These are phyloP conservation scores for Allantophomopsis cytisporea DNA, from an alignment of 2,329 filamentous ascomycete species.

Conservation along the genomic window DNA sequence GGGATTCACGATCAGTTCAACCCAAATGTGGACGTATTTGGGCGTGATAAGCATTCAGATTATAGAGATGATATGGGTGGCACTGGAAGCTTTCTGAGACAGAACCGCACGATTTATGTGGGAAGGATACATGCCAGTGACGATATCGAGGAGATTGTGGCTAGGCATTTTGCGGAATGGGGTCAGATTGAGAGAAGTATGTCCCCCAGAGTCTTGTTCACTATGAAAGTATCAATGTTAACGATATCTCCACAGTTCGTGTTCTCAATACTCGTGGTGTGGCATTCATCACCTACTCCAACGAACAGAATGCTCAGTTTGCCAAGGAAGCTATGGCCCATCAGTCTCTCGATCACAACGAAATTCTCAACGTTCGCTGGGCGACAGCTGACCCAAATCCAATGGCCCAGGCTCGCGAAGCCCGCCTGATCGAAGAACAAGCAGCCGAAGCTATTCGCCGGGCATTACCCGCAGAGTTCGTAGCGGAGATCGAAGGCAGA, in stretches of 20 bases:
- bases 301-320: conserved; percentile 81
- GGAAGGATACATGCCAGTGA: conserved; percentile 91
- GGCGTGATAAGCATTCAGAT: conserved; percentile 81
- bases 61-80: conserved; percentile 98
- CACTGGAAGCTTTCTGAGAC: conserved; percentile 83
- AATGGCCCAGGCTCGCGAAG: conserved; percentile 85
- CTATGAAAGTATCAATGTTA: conserved; percentile 8
- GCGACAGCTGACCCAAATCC: conserved; percentile 95
- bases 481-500: conserved; percentile 86
- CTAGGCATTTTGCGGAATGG: conserved; percentile 94
- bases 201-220: conserved; percentile 5
- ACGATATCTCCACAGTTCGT: conserved; percentile 31
- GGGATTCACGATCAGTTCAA: conserved; percentile 82
- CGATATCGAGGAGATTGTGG: conserved; percentile 92
- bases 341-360: conserved; percentile 79
- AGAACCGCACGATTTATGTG: conserved; percentile 88
- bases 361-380: conserved; percentile 93
- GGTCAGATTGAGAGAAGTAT: conserved; percentile 70
- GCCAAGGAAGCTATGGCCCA: conserved; percentile 94
- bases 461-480: conserved; percentile 78
- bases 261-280: conserved; percentile 84
- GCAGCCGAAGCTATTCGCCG: conserved; percentile 85
- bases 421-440: conserved; percentile 80
- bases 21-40: conserved; percentile 90
- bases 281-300: conserved; percentile 87